These are phyloP conservation scores for Blepharisma undulans DNA, from an alignment of 169 alveolate genomes.

Conservation along the genomic window DNA sequence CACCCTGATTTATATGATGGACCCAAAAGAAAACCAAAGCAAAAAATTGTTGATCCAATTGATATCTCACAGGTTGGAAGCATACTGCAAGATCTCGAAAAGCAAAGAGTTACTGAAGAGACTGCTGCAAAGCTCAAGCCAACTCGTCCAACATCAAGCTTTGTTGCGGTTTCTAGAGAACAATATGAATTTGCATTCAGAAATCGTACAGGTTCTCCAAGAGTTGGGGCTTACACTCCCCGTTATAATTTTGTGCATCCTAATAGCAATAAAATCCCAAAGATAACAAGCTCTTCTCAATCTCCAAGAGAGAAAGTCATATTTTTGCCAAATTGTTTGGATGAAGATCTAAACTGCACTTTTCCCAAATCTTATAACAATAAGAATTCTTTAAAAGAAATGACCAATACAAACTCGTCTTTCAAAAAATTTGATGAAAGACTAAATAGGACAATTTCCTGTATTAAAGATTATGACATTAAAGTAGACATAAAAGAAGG, in stretches of 20 bases:
- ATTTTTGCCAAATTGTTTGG: background rate
- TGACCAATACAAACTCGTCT: background rate
- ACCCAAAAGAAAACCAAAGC: background rate
- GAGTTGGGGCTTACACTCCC: slow-evolving; percentile 18
- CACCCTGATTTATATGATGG: background rate
- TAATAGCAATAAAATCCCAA: background rate
- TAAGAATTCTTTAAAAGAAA: background rate
- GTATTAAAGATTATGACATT: background rate
- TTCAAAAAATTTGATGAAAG: background rate
- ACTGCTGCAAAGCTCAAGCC: background rate
- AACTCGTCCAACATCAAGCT: background rate
- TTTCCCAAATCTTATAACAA: background rate
- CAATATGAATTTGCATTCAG: slow-evolving; percentile 13
- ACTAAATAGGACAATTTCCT: slow-evolving; percentile 15
- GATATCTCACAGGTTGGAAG: background rate
- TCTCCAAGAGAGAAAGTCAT: background rate
- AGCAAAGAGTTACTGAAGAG: background rate
- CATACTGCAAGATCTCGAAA: background rate
- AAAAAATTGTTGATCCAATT: background rate
- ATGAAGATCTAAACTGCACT: background rate
- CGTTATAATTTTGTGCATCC: background rate
- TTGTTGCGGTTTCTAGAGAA: slow-evolving; percentile 2
- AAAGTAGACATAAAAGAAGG: background rate
- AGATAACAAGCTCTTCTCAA: background rate
- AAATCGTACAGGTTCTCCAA: slow-evolving; percentile 24